These are phyloP conservation scores for Dactylellina drechsleri DNA, from an alignment of 2,329 filamentous ascomycete genomes.

Conservation along the genomic window DNA sequence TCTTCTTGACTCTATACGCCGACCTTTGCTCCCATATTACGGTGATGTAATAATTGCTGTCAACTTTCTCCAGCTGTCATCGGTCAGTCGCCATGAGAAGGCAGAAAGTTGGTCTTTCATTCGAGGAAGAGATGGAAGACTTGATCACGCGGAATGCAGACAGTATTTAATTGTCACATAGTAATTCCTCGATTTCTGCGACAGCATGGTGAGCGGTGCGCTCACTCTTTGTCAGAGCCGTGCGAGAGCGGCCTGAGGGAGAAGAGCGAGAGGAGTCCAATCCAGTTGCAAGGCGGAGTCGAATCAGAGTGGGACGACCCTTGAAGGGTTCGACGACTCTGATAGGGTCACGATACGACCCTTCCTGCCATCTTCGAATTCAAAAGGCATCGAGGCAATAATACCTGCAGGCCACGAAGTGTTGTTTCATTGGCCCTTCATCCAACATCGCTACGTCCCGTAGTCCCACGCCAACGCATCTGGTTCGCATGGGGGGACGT, in stretches of 20 bases:
- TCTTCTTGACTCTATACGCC: conserved; percentile 38
- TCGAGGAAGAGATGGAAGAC: conserved; percentile 49
- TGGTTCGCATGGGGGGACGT: conserved; percentile 16
- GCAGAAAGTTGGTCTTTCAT: conserved; percentile 51
- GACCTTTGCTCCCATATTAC: conserved; percentile 27
- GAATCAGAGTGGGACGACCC: conserved; percentile 55
- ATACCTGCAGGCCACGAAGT: conserved; percentile 55
- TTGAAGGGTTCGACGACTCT: conserved; percentile 46
- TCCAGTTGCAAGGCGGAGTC: conserved; percentile 43
- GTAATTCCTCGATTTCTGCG: conserved; percentile 8
- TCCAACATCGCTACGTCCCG: conserved; percentile 54
- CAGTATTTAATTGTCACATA: conserved; percentile 55
- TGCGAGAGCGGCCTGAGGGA: not conserved
- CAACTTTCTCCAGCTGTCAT: conserved; percentile 53
- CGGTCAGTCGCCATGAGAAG: conserved; percentile 52
- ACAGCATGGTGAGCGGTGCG: not conserved
- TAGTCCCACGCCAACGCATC: conserved; percentile 53
- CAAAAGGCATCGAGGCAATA: conserved; percentile 44
- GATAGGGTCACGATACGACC: conserved; percentile 50
- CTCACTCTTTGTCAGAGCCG: not conserved
- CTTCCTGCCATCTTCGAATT: conserved; percentile 41
- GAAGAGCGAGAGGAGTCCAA: conserved; percentile 20
- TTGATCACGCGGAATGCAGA: conserved; percentile 54
- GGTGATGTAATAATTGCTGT: conserved; percentile 55
- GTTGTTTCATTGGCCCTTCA: conserved; percentile 52